Evolutionary conservation across 192 early-diverging fungal genomes (phyloP), one percentile per base, ranked within the genome.

Genomic region (Cladochytrium replicatum): DNA sequence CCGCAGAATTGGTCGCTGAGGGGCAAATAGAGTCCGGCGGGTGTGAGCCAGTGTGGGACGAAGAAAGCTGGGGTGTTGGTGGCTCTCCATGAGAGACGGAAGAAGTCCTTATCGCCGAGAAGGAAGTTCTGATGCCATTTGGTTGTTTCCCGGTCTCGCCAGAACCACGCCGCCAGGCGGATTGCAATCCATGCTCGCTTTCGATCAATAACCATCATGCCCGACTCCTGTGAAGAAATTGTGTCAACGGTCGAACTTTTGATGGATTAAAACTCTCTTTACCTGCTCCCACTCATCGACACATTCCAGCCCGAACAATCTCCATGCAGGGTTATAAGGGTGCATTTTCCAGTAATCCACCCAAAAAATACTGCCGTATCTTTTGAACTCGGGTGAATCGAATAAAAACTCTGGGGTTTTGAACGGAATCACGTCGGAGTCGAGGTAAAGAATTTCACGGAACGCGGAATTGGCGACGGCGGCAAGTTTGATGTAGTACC

Each of bases 291-390:
- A 67, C 46, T 63, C 60, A 31, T 62, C 43, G 9, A 48, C 17
- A 30, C 60, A 67, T 6, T 21, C 24, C 17, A 13, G 34, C 17
- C 34, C 63, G 50, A 39, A 49, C 40, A 26, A 67, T 41, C 52
- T 43, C 43, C 48, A 68, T n/a, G 65, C 61, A 2, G 21, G 48
- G 43, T 71, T 71, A 23, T 67, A 60, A 22, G 31, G 43, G 41
- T 52, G 39, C 27, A 63, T 67, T 52, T 62, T 62, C 65, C 65
- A 67, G 40, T 54, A 67, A 32, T 67, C 65, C 0, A 63, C 62
- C 65, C 65, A 67, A 25, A 67, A 67, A 6, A 67, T 29, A 1
- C 62, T 59, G 1, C 65, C 64, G n/a, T 48, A 57, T 21, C n/a
- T 21, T 22, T 56, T 37, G 43, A 59, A 67, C 29, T 60, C 52